Base-by-base conservation (phyloP, 2,329 filamentous ascomycete genomes). In the Lecanoromycetidae sp. region DNA sequence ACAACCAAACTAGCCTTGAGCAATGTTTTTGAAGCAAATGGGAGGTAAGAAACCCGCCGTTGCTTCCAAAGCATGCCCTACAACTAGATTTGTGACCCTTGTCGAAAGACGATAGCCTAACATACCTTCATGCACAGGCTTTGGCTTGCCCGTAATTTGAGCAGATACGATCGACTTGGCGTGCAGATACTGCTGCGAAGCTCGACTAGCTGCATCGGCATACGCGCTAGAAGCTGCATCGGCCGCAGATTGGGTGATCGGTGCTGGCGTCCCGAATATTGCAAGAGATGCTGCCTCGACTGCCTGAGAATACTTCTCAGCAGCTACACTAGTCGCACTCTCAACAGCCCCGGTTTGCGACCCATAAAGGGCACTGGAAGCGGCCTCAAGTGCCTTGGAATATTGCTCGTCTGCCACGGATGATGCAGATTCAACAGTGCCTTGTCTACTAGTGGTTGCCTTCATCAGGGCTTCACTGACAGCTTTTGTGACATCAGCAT, bases 51-150 rank as follows among this genome's bases (percentile, higher is more conserved):
- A n/a, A n/a, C n/a, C n/a, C n/a, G n/a, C n/a, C n/a, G n/a, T n/a
- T n/a, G n/a, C n/a, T n/a, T n/a, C n/a, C n/a, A n/a, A n/a, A n/a
- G n/a, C n/a, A n/a, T n/a, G n/a, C n/a, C n/a, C n/a, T n/a, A n/a
- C n/a, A n/a, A n/a, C n/a, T n/a, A n/a, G n/a, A n/a, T n/a, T n/a
- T n/a, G n/a, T n/a, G n/a, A n/a, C n/a, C n/a, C n/a, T n/a, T n/a
- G n/a, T n/a, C n/a, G n/a, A n/a, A n/a, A n/a, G n/a, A n/a, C n/a
- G n/a, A n/a, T n/a, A n/a, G n/a, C n/a, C n/a, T n/a, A n/a, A n/a
- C n/a, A n/a, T n/a, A n/a, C n/a, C n/a, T 55, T 84, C 71, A 52
- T 87, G 79, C 3, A 76, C 72, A 6, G 84, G 82, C 57, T 82
- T 76, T 1, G 81, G 76, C 20, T 79, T 79, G 26, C 82, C 82